Percentiles rank a stretch among this genome's conserved stretches.
Evolutionary conservation across 176 grass and related monocot genomes (phyloP).

Genomic region (Raddia guianensis): DNA sequence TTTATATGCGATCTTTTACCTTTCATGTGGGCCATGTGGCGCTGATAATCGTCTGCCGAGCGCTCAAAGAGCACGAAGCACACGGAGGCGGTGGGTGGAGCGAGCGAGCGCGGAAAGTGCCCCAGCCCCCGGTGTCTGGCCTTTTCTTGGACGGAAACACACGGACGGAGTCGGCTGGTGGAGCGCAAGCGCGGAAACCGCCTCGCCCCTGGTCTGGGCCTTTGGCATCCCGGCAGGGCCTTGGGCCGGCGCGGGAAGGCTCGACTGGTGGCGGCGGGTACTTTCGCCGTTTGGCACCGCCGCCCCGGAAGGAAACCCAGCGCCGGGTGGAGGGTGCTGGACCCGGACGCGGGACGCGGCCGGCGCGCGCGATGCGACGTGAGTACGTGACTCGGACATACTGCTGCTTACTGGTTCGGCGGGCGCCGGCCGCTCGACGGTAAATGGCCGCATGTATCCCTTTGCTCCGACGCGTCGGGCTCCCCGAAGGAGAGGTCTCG

Average conservation of each 20-base stretch:
- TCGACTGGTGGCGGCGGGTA: conserved; percentile 16
- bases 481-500: neutral
- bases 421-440: neutral
- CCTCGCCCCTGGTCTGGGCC: too few relatives aligned
- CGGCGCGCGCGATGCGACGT: conserved; percentile 10
- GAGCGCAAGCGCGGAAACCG: neutral
- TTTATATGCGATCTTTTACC: too few relatives aligned
- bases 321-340: neutral
- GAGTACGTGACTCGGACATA: conserved; percentile 8
- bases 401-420: neutral
- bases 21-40: too few relatives aligned
- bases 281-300: neutral
- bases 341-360: neutral
- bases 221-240: conserved; percentile 22
- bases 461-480: neutral
- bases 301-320: neutral
- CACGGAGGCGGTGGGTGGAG: too few relatives aligned
- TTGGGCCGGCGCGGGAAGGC: conserved; percentile 2
- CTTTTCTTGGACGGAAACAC: too few relatives aligned
- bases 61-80: too few relatives aligned
- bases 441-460: neutral
- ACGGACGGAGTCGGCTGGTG: neutral
- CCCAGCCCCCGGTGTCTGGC: too few relatives aligned
- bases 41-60: too few relatives aligned
- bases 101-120: too few relatives aligned